A percentile compares a stretch with the other conserved stretches of the same genome.
Conservation (phyloP, 768 basidiomycete genomes). For the Mycena filopes region DNA sequence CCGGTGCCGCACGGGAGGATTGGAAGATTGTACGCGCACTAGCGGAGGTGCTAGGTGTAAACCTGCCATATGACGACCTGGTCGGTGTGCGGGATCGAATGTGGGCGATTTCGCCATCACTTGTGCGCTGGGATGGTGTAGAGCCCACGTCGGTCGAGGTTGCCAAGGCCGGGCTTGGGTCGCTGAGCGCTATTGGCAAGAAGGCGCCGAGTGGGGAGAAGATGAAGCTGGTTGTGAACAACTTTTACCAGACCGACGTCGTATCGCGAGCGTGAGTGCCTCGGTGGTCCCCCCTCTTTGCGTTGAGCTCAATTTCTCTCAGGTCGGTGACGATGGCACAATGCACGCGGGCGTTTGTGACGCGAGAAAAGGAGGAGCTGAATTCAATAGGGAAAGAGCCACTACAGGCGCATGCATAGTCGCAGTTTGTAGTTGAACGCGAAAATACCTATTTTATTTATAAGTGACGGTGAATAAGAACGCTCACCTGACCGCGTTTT, state of each 20-base stretch:
- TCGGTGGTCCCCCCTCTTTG: neutral
- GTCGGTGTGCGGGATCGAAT: conserved; percentile 87
- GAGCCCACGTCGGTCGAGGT: conserved; percentile 83
- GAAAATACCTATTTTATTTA: conserved; percentile 17
- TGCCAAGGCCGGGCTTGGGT: conserved; percentile 74
- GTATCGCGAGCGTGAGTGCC: conserved; percentile 89
- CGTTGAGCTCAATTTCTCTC: neutral
- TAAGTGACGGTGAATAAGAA: neutral
- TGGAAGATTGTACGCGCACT: conserved; percentile 97
- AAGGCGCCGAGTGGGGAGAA: conserved; percentile 60
- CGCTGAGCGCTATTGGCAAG: conserved; percentile 54
- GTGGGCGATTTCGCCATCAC: conserved; percentile 95
- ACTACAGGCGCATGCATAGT: conserved; percentile 52
- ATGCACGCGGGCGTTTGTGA: conserved; percentile 88
- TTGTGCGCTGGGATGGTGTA: conserved; percentile 85
- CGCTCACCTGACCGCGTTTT: conserved; percentile 4
- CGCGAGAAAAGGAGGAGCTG: conserved; percentile 73
- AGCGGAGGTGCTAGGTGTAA: conserved; percentile 83
- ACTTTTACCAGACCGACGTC: conserved; percentile 97
- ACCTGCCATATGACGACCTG: conserved; percentile 91
- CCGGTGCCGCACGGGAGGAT: conserved; percentile 95
- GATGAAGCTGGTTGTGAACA: conserved; percentile 74
- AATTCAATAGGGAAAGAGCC: conserved; percentile 58
- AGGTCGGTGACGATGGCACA: conserved; percentile 94
- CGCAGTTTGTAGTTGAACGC: conserved; percentile 12